These are phyloP conservation scores for Claviceps sp. DNA, from an alignment of 2,329 filamentous ascomycete genomes.

Conservation along the genomic window DNA sequence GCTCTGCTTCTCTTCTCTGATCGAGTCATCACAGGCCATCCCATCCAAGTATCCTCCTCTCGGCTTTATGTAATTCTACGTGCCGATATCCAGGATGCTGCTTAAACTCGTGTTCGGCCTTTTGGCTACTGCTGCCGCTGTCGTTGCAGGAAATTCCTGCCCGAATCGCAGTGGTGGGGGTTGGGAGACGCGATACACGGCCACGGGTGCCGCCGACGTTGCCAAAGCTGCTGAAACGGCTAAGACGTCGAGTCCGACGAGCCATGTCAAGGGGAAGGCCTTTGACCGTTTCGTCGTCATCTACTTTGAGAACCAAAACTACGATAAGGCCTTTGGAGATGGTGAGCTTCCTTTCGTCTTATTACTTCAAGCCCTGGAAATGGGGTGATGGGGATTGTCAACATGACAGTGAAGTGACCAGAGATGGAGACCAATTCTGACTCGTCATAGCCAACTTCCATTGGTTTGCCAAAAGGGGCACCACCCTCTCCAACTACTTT, in stretches of 20 bases:
- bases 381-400: too few relatives aligned
- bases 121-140: constrained; percentile 13
- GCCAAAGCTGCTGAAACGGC: constrained; percentile 45
- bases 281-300: constrained; percentile 62
- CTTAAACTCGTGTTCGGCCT: constrained; percentile 8
- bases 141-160: constrained; percentile 1
- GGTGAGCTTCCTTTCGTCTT: constrained; percentile 24
- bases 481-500: constrained; percentile 27
- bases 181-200: constrained; percentile 33
- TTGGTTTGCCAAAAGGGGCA: constrained; percentile 17
- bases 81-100: constrained; percentile 6
- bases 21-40: neutral
- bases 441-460: constrained; percentile 13
- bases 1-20: neutral
- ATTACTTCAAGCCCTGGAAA: neutral
- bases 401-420: too few relatives aligned
- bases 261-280: constrained; percentile 52
- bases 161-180: constrained; percentile 6
- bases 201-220: constrained; percentile 36
- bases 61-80: neutral
- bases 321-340: constrained; percentile 48
- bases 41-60: neutral
- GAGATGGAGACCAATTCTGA: too few relatives aligned
- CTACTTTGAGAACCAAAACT: constrained; percentile 69
- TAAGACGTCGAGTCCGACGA: constrained; percentile 45